Conservation (phyloP, 2,329 filamentous ascomycete species). For the Exophiala mesophila region DNA sequence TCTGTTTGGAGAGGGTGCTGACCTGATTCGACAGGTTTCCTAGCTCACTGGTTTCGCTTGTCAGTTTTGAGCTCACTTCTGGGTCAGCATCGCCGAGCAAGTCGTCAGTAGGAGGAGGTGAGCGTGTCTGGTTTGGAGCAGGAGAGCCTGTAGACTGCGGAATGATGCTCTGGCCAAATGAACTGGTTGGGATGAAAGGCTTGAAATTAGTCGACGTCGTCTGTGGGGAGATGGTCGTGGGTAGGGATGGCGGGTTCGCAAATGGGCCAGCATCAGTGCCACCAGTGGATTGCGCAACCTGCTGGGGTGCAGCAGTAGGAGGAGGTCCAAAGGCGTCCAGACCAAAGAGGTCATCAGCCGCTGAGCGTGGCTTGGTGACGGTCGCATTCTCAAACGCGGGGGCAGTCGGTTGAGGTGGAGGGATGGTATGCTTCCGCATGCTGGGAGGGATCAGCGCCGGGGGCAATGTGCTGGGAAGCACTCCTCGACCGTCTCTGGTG, state of each 20-base stretch:
- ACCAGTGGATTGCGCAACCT: constrained; percentile 65
- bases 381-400: constrained; percentile 41
- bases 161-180: constrained; percentile 79
- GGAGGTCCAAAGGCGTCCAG: constrained; percentile 66
- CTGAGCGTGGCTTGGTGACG: constrained; percentile 62
- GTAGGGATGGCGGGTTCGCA: constrained; percentile 47
- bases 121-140: constrained; percentile 32
- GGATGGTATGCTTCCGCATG: constrained; percentile 57
- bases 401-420: constrained; percentile 39
- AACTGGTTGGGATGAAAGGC: constrained; percentile 86
- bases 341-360: constrained; percentile 89
- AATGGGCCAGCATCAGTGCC: constrained; percentile 55
- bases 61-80: constrained; percentile 81
- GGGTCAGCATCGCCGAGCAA: constrained; percentile 86
- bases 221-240: constrained; percentile 16
- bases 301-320: constrained; percentile 45
- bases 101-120: constrained; percentile 62
- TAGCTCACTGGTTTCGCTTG: constrained; percentile 82
- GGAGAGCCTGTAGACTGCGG: constrained; percentile 69
- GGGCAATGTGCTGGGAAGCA: constrained; percentile 72
- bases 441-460: constrained; percentile 78
- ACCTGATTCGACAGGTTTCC: constrained; percentile 97
- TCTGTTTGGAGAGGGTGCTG: constrained; percentile 82
- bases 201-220: constrained; percentile 60
- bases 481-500: constrained; percentile 55